Percentiles rank a stretch among this genome's conserved stretches.
These are phyloP conservation scores for Epichloe typhina DNA, from an alignment of 2,329 filamentous ascomycete genomes.

Conservation along the genomic window DNA sequence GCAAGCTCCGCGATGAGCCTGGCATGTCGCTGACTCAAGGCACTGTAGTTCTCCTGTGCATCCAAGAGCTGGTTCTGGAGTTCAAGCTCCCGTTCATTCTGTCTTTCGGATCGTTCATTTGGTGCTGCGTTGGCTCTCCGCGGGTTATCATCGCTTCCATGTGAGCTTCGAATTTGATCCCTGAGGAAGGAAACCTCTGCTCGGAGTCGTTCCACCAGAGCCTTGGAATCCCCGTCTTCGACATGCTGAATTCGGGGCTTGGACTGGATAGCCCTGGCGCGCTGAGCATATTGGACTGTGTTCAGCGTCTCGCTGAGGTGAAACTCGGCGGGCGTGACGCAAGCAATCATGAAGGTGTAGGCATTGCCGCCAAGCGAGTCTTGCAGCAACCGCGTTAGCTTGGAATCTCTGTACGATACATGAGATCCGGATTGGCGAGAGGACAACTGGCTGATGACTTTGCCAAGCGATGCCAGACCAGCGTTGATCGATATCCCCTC, in stretches of 20 bases:
- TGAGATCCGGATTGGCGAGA: slow-evolving; percentile 77
- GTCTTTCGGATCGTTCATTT: slow-evolving; percentile 64
- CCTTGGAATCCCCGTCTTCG: slow-evolving; percentile 89
- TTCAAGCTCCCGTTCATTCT: slow-evolving; percentile 74
- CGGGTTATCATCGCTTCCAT: slow-evolving; percentile 43
- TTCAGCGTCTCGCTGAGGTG: slow-evolving; percentile 96
- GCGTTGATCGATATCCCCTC: slow-evolving; percentile 98
- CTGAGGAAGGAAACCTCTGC: slow-evolving; percentile 88
- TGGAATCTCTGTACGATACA: slow-evolving; percentile 97
- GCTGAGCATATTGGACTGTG: slow-evolving; percentile 92
- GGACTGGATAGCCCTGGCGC: slow-evolving; percentile 90
- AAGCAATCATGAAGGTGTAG: slow-evolving; percentile 99
- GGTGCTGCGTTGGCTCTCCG: slow-evolving; percentile 38
- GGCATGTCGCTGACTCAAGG: slow-evolving; percentile 85
- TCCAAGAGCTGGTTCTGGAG: slow-evolving; percentile 90
- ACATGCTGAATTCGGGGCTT: slow-evolving; percentile 92
- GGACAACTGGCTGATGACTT: slow-evolving; percentile 95
- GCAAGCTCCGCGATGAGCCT: slow-evolving; percentile 90
- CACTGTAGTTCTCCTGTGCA: slow-evolving; percentile 84
- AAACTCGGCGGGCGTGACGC: slow-evolving; percentile 92
- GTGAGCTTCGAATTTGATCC: slow-evolving; percentile 82
- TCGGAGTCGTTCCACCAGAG: slow-evolving; percentile 82
- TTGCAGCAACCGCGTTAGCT: slow-evolving; percentile 84
- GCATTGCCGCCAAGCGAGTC: slow-evolving; percentile 94
- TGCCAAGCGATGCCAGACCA: slow-evolving; percentile 84